Evolutionary conservation across 139 green algal species (phyloP).

Genomic region (Nannochloris sp.): DNA sequence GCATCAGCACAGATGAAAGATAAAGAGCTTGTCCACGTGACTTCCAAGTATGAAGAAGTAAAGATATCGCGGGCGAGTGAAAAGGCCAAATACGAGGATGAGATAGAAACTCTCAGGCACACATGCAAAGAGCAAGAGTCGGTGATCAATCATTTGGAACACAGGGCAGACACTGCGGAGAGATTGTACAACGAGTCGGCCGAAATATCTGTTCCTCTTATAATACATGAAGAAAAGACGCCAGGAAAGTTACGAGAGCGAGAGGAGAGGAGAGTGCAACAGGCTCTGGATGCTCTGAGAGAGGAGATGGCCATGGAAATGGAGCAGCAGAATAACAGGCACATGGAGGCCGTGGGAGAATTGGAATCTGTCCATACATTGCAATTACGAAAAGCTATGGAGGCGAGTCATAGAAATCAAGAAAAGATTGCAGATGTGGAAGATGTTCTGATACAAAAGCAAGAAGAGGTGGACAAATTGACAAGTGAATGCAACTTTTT

Average conservation of each 20-base stretch:
- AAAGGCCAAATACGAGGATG: background rate
- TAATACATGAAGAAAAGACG: background rate
- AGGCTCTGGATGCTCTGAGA: too few relatives aligned
- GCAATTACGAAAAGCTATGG: background rate
- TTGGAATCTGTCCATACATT: too few relatives aligned
- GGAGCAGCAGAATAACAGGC: background rate
- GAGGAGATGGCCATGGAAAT: background rate
- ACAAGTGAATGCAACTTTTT: background rate
- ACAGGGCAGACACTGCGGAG: background rate
- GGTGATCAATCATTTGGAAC: background rate
- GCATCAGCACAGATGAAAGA: background rate
- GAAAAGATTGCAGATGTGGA: background rate
- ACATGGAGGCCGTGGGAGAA: background rate
- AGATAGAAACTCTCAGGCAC: background rate
- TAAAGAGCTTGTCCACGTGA: background rate
- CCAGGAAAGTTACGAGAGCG: too few relatives aligned
- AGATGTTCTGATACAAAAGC: background rate
- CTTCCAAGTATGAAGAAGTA: background rate
- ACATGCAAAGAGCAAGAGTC: background rate
- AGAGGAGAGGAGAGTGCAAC: background rate
- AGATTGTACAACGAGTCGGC: background rate
- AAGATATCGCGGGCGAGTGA: background rate
- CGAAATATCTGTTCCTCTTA: background rate
- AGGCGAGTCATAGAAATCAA: background rate
- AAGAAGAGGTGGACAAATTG: conserved; percentile 8